These are phyloP conservation scores for Zalaria sp. DNA, from an alignment of 2,329 filamentous ascomycete species.

Conservation along the genomic window DNA sequence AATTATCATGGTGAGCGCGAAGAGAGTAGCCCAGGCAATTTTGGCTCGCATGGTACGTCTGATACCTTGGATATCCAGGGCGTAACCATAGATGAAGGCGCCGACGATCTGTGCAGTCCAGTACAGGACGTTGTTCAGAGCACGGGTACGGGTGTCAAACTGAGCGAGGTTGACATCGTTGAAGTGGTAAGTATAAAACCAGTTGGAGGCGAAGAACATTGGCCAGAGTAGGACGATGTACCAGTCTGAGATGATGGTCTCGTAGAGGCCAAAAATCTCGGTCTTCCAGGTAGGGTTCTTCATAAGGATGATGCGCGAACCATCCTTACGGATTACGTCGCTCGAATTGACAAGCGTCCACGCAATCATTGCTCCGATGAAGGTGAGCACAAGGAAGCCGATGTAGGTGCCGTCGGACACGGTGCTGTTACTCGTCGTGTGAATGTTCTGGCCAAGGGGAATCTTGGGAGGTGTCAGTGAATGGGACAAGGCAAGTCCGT, in stretches of 20 bases:
- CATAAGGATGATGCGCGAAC: constrained; percentile 70
- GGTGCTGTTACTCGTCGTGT: constrained; percentile 34
- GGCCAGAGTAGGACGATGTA: constrained; percentile 67
- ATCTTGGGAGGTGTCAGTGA: constrained; percentile 26
- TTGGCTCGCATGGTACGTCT: constrained; percentile 56
- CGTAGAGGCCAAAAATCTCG: constrained; percentile 61
- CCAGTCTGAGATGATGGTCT: constrained; percentile 56
- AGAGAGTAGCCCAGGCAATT: constrained; percentile 44
- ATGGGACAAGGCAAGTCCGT: not conserved
- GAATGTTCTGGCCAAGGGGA: constrained; percentile 58
- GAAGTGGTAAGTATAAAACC: constrained; percentile 71
- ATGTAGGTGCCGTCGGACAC: constrained; percentile 74
- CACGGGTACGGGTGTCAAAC: constrained; percentile 60
- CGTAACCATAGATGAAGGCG: constrained; percentile 56
- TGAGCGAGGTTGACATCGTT: constrained; percentile 56
- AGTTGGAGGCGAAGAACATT: constrained; percentile 69
- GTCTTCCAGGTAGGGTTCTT: constrained; percentile 79
- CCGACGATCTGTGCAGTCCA: constrained; percentile 68
- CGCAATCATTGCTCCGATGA: constrained; percentile 54
- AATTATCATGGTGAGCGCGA: constrained; percentile 58
- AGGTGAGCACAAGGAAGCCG: constrained; percentile 74
- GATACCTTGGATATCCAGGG: constrained; percentile 46
- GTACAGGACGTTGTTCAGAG: constrained; percentile 70
- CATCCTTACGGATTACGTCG: constrained; percentile 61
- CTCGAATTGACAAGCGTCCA: constrained; percentile 58